A percentile compares a stretch with the other conserved stretches of the same genome.
phyloP scores from a whole-genome alignment of 805 yeast species.

The Suhomyces sp. region DNA sequence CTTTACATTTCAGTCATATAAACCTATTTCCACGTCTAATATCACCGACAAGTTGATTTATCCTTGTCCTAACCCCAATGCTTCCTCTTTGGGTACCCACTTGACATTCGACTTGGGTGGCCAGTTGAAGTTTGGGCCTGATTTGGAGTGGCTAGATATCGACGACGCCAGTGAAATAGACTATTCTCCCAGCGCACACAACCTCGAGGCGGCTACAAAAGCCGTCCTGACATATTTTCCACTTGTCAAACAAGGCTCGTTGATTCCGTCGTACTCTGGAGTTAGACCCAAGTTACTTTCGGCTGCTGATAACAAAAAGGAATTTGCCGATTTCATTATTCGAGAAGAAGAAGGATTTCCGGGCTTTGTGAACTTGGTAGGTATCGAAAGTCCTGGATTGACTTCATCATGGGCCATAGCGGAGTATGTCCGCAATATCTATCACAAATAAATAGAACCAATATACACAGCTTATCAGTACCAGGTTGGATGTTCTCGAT shows the following conservation, averaged over 20 bases:
- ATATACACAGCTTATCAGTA: too few species aligned
- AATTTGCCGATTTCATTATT: slow-evolving; percentile 72
- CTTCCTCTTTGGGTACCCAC: slow-evolving; percentile 84
- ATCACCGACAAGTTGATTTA: slow-evolving; percentile 48
- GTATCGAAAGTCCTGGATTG: slow-evolving; percentile 89
- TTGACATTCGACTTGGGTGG: slow-evolving; percentile 81
- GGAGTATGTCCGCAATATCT: slow-evolving; percentile 53
- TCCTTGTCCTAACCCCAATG: slow-evolving; percentile 69
- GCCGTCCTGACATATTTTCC: slow-evolving; percentile 68
- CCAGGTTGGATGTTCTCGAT: too few species aligned
- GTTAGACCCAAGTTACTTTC: slow-evolving; percentile 74
- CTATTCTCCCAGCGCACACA: slow-evolving; percentile 46
- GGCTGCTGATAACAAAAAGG: slow-evolving; percentile 32
- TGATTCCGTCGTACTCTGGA: slow-evolving; percentile 73
- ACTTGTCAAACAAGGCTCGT: slow-evolving; percentile 44
- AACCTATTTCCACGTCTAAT: slow-evolving; percentile 34
- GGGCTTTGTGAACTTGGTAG: slow-evolving; percentile 77
- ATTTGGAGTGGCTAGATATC: slow-evolving; percentile 70
- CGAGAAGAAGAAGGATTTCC: slow-evolving; percentile 71
- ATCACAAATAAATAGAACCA: slow-evolving; percentile 13
- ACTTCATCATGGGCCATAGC: slow-evolving; percentile 84
- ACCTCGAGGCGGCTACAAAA: slow-evolving; percentile 51
- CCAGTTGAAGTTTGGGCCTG: slow-evolving; percentile 82
- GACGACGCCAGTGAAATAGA: slow-evolving; percentile 34
- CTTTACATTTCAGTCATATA: slow-evolving; percentile 51